Conservation (phyloP, 768 basidiomycete genomes). For the Leucosporidium scottii region DNA sequence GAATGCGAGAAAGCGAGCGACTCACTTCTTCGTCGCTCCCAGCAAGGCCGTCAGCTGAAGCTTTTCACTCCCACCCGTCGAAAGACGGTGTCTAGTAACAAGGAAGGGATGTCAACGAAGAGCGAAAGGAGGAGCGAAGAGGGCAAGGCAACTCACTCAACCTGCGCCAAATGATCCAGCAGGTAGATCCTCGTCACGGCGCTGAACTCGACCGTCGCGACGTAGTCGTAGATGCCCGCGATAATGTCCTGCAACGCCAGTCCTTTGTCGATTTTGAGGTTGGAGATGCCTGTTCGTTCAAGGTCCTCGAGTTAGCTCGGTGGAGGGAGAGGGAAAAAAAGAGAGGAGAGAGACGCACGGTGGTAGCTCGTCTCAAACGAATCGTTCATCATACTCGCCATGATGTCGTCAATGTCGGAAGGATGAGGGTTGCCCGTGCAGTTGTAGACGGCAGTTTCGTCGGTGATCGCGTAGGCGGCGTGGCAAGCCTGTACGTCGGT, state of each 20-base stretch:
- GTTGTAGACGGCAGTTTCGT: slow-evolving; percentile 87
- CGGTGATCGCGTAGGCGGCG: slow-evolving; percentile 82
- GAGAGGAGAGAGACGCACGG: slow-evolving; percentile 36
- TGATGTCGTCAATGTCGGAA: slow-evolving; percentile 82
- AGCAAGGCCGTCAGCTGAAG: slow-evolving; percentile 86
- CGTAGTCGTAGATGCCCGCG: slow-evolving; percentile 80
- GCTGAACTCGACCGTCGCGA: slow-evolving; percentile 77
- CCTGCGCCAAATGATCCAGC: slow-evolving; percentile 86
- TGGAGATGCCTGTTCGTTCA: slow-evolving; percentile 64
- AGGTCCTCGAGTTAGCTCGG: not conserved
- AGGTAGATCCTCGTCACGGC: slow-evolving; percentile 81
- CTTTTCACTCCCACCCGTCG: slow-evolving; percentile 87
- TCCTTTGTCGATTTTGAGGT: slow-evolving; percentile 83
- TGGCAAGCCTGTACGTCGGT: slow-evolving; percentile 64
- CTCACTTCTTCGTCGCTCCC: slow-evolving; percentile 86
- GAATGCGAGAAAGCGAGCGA: too few species aligned
- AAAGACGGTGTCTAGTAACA: slow-evolving; percentile 66
- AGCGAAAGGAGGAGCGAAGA: not conserved
- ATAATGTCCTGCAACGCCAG: slow-evolving; percentile 92
- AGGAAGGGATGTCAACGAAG: not conserved
- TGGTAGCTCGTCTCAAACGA: slow-evolving; percentile 84
- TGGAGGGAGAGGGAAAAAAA: not conserved
- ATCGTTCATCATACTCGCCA: slow-evolving; percentile 90
- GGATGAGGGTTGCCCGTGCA: slow-evolving; percentile 97
- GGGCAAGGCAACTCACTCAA: slow-evolving; percentile 58